A percentile compares a stretch with the other conserved stretches of the same genome.
These are phyloP conservation scores for Yamadazyma diddensiae DNA, from an alignment of 1,139 yeast species.

Conservation along the genomic window DNA sequence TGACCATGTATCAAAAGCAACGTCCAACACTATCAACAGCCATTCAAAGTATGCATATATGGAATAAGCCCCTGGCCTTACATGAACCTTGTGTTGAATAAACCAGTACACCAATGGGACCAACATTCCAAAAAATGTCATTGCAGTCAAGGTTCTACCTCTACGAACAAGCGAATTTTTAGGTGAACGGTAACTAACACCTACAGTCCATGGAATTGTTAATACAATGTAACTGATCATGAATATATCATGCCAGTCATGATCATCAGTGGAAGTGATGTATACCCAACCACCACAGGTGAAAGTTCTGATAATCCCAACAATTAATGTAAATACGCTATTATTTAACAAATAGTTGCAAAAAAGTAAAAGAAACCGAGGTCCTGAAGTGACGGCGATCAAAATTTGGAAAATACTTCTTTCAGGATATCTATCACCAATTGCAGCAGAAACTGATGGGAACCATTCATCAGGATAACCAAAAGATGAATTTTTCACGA, in stretches of 20 bases:
- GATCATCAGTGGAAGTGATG: slow-evolving; percentile 94
- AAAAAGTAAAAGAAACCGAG: slow-evolving; percentile 72
- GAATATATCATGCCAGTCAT: slow-evolving; percentile 91
- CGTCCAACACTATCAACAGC: slow-evolving; percentile 79
- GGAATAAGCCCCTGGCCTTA: slow-evolving; percentile 90
- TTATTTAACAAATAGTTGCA: slow-evolving; percentile 51
- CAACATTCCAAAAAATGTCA: slow-evolving; percentile 64
- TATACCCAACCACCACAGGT: slow-evolving; percentile 99
- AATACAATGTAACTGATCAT: slow-evolving; percentile 87
- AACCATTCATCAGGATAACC: slow-evolving; percentile 99
- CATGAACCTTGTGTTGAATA: slow-evolving; percentile 89
- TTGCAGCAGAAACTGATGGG: slow-evolving; percentile 94
- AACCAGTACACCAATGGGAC: slow-evolving; percentile 86
- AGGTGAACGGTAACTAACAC: slow-evolving; percentile 55
- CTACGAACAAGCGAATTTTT: slow-evolving; percentile 45
- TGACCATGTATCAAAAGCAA: slow-evolving; percentile 81
- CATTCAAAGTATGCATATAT: slow-evolving; percentile 93
- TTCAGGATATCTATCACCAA: slow-evolving; percentile 96
- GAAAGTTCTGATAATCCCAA: slow-evolving; percentile 79
- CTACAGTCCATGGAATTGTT: slow-evolving; percentile 87
- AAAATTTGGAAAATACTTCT: slow-evolving; percentile 86
- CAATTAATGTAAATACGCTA: slow-evolving; percentile 28
- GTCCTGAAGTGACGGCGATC: slow-evolving; percentile 79
- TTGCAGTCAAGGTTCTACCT: slow-evolving; percentile 54
- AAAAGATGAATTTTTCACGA: slow-evolving; percentile 78